A percentile compares a stretch with the other conserved stretches of the same genome.
Conservation (phyloP, 1,284 basidiomycete genomes). For the Leccinum griseonigrum region DNA sequence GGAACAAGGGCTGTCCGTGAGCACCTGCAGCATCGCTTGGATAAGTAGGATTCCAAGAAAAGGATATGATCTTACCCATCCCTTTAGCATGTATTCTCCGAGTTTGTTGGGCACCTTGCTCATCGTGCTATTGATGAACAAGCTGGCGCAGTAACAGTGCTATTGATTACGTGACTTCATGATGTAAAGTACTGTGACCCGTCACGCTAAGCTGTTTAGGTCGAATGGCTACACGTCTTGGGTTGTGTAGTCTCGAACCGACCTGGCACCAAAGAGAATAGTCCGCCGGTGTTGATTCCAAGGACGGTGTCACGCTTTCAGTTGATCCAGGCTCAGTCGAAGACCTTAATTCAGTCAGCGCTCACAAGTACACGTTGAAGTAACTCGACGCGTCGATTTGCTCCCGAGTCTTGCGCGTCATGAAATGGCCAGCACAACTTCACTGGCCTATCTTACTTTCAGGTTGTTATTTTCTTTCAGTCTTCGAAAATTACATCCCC, state of each 20-base stretch:
- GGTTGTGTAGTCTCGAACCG: no score
- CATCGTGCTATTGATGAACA: constrained; percentile 36
- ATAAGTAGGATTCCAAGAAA: constrained; percentile 11
- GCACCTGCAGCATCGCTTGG: constrained; percentile 41
- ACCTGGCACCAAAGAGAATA: no score
- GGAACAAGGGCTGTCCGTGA: constrained; percentile 64
- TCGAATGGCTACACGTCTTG: neutral
- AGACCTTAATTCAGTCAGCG: neutral
- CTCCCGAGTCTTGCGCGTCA: constrained; percentile 32
- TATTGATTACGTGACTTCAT: constrained; percentile 22
- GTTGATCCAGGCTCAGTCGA: neutral
- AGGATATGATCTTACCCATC: constrained; percentile 54
- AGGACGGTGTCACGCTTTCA: neutral
- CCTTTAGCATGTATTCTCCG: constrained; percentile 71
- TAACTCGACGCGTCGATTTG: neutral
- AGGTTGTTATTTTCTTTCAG: constrained; percentile 40
- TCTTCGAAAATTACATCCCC: constrained; percentile 43
- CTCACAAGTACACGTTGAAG: neutral
- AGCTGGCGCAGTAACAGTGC: neutral
- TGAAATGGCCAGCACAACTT: constrained; percentile 59
- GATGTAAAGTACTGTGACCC: neutral
- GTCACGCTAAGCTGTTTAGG: neutral
- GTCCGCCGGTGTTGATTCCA: neutral
- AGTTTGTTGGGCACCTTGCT: constrained; percentile 54
- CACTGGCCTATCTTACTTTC: constrained; percentile 56